These are phyloP conservation scores for Phlyctochytrium arcticum DNA, from an alignment of 192 early-diverging fungal species.

Conservation along the genomic window DNA sequence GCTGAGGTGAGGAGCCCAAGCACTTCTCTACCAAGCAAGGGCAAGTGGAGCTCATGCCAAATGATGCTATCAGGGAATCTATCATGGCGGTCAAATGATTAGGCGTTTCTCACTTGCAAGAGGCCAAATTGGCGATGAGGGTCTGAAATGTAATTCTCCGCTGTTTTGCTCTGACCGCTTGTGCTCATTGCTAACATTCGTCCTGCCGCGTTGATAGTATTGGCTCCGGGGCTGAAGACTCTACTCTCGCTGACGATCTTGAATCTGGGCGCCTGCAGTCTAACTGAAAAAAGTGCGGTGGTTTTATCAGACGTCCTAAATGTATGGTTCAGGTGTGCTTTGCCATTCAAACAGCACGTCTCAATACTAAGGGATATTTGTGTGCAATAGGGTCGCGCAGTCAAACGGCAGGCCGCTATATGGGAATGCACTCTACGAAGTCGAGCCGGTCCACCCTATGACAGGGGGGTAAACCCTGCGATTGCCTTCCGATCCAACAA, in stretches of 20 bases:
- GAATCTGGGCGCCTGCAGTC: conserved; percentile 26
- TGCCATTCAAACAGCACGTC: neutral
- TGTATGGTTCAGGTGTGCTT: neutral
- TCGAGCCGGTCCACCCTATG: too few species aligned
- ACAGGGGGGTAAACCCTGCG: too few species aligned
- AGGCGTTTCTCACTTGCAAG: conserved; percentile 29
- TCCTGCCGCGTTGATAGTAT: neutral
- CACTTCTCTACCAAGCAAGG: neutral
- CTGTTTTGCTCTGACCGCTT: neutral
- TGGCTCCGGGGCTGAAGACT: conserved; percentile 22
- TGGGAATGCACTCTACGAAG: conserved; percentile 22
- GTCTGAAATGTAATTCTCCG: conserved; percentile 25
- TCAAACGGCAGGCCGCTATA: conserved; percentile 28
- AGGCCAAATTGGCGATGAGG: conserved; percentile 34
- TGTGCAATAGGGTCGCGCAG: conserved; percentile 4
- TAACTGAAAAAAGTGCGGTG: conserved; percentile 23
- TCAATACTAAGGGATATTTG: neutral
- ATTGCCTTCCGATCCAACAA: too few species aligned
- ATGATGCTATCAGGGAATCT: conserved; percentile 11
- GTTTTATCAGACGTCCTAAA: conserved; percentile 29
- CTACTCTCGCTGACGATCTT: conserved; percentile 16
- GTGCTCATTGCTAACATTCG: neutral
- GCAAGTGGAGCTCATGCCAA: neutral
- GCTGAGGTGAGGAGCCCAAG: neutral
- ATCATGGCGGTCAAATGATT: too few species aligned